Base-by-base conservation (phyloP, 805 yeast species). In the Ascoidea rubescens region DNA sequence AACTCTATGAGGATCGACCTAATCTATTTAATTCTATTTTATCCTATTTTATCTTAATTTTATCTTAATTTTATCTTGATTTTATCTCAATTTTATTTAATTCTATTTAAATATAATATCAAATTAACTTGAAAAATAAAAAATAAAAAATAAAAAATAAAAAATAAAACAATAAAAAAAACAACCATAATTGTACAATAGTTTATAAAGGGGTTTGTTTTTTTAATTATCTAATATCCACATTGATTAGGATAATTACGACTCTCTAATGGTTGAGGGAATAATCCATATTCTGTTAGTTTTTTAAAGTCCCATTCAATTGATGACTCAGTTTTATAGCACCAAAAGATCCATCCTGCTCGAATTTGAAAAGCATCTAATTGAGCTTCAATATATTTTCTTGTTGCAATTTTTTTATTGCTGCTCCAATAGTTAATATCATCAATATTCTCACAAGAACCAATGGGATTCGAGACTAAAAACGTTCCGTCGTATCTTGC, bases 261-360 rank as follows among this genome's bases (percentile, higher is more conserved):
- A 58, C 72, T 80, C 52, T 69, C 64, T 46, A 88, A 69, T 31
- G 97, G 96, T 65, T 78, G 84, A 48, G 97, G 96, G 75, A 90
- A 82, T 45, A 87, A 63, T 31, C 79, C 82, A 52, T 75, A 65
- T 17, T 66, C 71, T 21, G 77, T 66, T 59, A 90, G 75, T 57
- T 71, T 70, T 60, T 73, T 71, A 70, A 86, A 75, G 67, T 87
- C 96, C 97, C 97, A 90, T 65, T 90, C 96, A 52, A 83, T 64
- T 21, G 87, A 72, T 58, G 67, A 68, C 68, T 90, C 96, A 31
- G 96, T 85, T 73, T 89, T 90, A 84, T 87, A 89, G 65, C 84
- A 79, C 97, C 97, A 90, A 72, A 86, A 84, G 53, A 87, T 77
- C 96, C 96, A 90, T 37, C 98, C 98, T 43, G 73, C 76, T 54